Base-by-base conservation (phyloP, 2,329 filamentous ascomycete genomes). In the Sphaerostilbella broomeana region DNA sequence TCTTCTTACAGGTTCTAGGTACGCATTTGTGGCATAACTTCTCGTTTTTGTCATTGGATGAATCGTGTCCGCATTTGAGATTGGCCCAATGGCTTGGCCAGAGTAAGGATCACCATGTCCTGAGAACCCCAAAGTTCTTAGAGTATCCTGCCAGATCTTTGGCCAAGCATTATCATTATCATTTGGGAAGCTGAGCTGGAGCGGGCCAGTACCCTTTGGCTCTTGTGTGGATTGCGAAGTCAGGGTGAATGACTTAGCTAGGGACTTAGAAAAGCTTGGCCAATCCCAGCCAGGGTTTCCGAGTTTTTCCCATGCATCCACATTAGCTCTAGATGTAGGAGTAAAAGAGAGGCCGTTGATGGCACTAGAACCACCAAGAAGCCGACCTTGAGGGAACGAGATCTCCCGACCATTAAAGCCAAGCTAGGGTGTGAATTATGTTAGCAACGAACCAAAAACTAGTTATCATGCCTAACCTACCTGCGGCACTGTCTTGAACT, bases 21-120 rank as follows among this genome's bases (percentile, higher is more conserved):
- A 63, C 3, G 53, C 59, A 2, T 45, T 62, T 5, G 44, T 55
- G 0, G 62, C 47, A 21, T 55, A 62, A 35, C 60, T 60, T 21
- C 60, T 48, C n/a, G 50, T 54, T 30, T 56, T 57, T 2, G 50
- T 56, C 5, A 43, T 46, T 1, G 50, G 53, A 33, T 62, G 51
- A 35, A 62, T 56, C 21, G 49, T 54, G 4, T 51, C 55, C n/a
- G 55, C 43, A 22, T 58, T 55, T 25, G 57, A 52, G 38, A 59
- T 57, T 6, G 55, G 57, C 6, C 59, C 59, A 7, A 52, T 19
- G 1, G 54, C 49, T 22, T 44, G 50, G 9, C 56, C 56, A 2
- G 45, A 43, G 6, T 59, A 50, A 2, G 59, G 58, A 36, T 65
- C 61, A 4, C 31, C 38, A 28, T 13, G 11, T 6, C 26, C 17